A percentile compares a stretch with the other conserved stretches of the same genome.
These are phyloP conservation scores for Bombardia bombarda DNA, from an alignment of 495 filamentous ascomycete species.

Conservation along the genomic window DNA sequence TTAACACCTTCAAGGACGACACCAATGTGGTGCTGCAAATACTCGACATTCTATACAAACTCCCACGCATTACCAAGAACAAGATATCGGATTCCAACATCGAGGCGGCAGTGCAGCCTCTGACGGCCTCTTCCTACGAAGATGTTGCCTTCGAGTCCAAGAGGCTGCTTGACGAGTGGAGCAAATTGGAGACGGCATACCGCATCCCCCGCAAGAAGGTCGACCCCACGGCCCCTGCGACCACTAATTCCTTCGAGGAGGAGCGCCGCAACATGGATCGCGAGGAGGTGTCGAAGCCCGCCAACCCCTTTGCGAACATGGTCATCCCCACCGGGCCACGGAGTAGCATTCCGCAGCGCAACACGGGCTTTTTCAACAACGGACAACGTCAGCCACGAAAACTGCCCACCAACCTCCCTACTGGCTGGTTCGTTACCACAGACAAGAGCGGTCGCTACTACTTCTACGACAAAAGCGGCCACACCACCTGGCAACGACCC, in stretches of 20 bases:
- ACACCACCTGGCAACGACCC: conserved; percentile 73
- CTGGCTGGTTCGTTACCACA: conserved; percentile 70
- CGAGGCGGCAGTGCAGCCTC: conserved; percentile 67
- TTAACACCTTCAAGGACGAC: conserved; percentile 80
- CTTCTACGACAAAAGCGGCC: conserved; percentile 69
- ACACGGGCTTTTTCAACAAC: conserved; percentile 46
- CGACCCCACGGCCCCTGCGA: conserved; percentile 30
- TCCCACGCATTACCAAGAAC: conserved; percentile 89
- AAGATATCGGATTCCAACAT: conserved; percentile 97
- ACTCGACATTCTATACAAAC: conserved; percentile 78
- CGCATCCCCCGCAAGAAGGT: conserved; percentile 77
- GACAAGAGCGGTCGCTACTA: conserved; percentile 60
- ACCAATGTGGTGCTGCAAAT: conserved; percentile 82
- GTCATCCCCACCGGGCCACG: conserved; percentile 57
- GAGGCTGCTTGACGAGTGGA: conserved; percentile 74
- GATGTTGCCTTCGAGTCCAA: conserved; percentile 64
- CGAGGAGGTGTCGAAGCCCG: conserved; percentile 35
- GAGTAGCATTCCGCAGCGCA: conserved; percentile 55
- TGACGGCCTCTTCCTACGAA: conserved; percentile 63
- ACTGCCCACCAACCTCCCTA: conserved; percentile 52
- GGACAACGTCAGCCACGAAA: conserved; percentile 47
- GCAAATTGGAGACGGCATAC: conserved; percentile 83
- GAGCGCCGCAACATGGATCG: conserved; percentile 62
- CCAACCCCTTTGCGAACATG: conserved; percentile 26
- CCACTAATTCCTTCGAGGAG: conserved; percentile 47